Conservation (phyloP, 2,329 filamentous ascomycete species). For the Colletotrichum sidae region DNA sequence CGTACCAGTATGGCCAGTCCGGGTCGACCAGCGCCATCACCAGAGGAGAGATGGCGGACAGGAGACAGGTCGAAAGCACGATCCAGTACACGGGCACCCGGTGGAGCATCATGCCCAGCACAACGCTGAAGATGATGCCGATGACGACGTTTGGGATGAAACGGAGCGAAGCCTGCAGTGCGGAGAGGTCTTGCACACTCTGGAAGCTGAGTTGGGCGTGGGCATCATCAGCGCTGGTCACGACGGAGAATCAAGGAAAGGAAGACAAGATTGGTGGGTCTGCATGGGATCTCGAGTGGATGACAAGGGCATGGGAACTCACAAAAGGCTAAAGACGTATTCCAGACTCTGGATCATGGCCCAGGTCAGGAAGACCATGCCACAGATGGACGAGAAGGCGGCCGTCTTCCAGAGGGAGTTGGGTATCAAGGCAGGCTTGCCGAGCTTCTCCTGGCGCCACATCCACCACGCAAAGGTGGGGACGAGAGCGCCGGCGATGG, state of each 20-base stretch:
- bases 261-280: no score
- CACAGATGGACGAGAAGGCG: constrained; percentile 66
- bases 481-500: constrained; percentile 54
- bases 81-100: constrained; percentile 53
- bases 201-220: constrained; percentile 55
- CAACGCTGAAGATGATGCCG: constrained; percentile 55
- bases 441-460: constrained; percentile 55
- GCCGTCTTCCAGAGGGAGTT: constrained; percentile 71
- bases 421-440: constrained; percentile 68
- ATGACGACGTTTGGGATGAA: constrained; percentile 59
- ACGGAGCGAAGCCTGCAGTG: constrained; percentile 57
- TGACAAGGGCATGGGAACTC: constrained; percentile 41
- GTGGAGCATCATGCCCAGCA: constrained; percentile 59
- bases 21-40: constrained; percentile 66
- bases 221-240: no score
- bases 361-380: constrained; percentile 59
- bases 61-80: constrained; percentile 51
- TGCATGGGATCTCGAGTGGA: no score
- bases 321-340: constrained; percentile 61
- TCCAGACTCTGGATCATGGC: constrained; percentile 60
- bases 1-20: constrained; percentile 62
- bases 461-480: constrained; percentile 67
- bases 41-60: constrained; percentile 59
- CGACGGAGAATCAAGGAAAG: no score
- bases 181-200: constrained; percentile 58